Evolutionary conservation across 2,329 filamentous ascomycete genomes (phyloP).

Genomic region (Pyrenochaeta sp.): DNA sequence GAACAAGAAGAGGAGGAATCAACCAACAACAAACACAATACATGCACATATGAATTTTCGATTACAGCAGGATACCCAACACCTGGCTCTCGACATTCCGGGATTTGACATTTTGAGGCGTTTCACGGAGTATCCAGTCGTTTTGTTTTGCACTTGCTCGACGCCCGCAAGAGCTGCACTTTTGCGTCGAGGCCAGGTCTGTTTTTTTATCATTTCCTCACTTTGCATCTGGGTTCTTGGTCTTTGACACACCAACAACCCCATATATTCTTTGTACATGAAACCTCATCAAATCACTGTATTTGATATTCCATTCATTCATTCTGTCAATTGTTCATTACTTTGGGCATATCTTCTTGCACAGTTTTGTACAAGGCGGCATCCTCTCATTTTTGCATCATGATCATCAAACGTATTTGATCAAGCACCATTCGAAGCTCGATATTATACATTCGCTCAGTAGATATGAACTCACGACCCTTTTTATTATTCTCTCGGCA

Average conservation of each 20-base stretch:
- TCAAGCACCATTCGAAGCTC: too few species aligned
- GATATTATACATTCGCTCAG: too few species aligned
- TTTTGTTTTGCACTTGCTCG: neutral
- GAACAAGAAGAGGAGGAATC: slow-evolving; percentile 1
- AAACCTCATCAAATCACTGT: neutral
- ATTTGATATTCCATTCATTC: neutral
- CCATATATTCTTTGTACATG: neutral
- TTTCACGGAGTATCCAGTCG: neutral
- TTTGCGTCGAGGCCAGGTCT: slow-evolving; percentile 2
- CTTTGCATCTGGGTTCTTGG: neutral
- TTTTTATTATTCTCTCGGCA: too few species aligned
- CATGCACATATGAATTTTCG: neutral
- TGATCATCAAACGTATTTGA: too few species aligned
- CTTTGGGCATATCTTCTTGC: too few species aligned
- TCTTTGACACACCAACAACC: neutral
- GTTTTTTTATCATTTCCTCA: neutral
- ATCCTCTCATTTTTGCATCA: too few species aligned
- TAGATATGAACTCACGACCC: too few species aligned
- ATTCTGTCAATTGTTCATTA: too few species aligned
- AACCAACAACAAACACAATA: neutral
- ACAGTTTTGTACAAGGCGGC: too few species aligned
- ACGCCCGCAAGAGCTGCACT: slow-evolving; percentile 13
- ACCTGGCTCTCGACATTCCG: slow-evolving; percentile 3
- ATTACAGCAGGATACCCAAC: slow-evolving; percentile 13
- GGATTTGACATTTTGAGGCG: neutral